These are phyloP conservation scores for Grammothele lineata DNA, from an alignment of 768 basidiomycete genomes.

Conservation along the genomic window DNA sequence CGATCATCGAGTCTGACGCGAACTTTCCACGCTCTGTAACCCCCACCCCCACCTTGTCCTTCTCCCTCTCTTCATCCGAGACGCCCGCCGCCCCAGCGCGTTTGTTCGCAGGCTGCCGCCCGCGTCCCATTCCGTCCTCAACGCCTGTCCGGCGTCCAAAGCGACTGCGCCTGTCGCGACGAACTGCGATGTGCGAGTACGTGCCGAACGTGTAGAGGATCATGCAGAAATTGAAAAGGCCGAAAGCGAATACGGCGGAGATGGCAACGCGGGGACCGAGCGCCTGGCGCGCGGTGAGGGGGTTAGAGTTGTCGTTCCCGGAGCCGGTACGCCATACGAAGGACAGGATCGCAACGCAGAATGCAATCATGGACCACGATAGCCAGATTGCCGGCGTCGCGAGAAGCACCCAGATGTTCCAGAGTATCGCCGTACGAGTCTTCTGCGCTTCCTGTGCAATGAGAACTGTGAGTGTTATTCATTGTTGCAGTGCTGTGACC, in stretches of 20 bases:
- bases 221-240: slow-evolving; percentile 55
- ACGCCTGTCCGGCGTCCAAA: slow-evolving; percentile 7
- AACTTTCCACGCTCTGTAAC: slow-evolving; percentile 10
- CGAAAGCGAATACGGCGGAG: slow-evolving; percentile 50
- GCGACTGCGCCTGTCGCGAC: slow-evolving; percentile 7
- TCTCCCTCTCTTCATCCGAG: slow-evolving; percentile 5
- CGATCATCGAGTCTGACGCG: slow-evolving; percentile 14
- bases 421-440: slow-evolving; percentile 41
- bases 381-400: slow-evolving; percentile 69
- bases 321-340: slow-evolving; percentile 67
- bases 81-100: background rate
- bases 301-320: slow-evolving; percentile 30
- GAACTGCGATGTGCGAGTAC: slow-evolving; percentile 36
- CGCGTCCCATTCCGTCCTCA: slow-evolving; percentile 1
- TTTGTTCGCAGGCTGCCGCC: background rate
- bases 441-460: slow-evolving; percentile 58
- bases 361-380: slow-evolving; percentile 70
- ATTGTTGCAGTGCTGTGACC: background rate
- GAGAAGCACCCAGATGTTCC: slow-evolving; percentile 71
- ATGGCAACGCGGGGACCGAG: slow-evolving; percentile 53
- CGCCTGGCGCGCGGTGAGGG: slow-evolving; percentile 35
- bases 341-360: slow-evolving; percentile 56
- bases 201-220: slow-evolving; percentile 59
- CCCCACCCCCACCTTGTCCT: slow-evolving; percentile 12
- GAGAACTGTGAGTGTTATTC: background rate